Conservation (phyloP, 2,329 filamentous ascomycete genomes). For the Cercospora berteroae region DNA sequence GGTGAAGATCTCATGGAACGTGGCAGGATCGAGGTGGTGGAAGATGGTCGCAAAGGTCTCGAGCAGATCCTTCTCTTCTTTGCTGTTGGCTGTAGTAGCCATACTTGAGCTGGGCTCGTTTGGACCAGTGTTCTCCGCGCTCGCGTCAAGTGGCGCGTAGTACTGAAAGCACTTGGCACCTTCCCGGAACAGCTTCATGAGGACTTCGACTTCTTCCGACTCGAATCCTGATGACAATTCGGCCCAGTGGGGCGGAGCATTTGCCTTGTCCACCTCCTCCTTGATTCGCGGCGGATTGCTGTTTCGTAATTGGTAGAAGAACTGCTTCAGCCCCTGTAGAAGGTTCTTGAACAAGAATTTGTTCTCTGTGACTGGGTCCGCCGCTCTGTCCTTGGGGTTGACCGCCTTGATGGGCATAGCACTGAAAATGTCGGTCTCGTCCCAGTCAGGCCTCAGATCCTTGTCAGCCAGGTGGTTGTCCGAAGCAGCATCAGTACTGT, state of each 20-base stretch:
- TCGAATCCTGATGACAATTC: conserved; percentile 96
- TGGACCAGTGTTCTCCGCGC: conserved; percentile 68
- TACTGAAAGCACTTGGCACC: conserved; percentile 96
- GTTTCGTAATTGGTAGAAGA: conserved; percentile 88
- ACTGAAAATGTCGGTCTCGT: conserved; percentile 95
- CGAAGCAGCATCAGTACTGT: conserved; percentile 46
- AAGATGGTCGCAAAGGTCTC: conserved; percentile 98
- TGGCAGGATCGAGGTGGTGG: conserved; percentile 95
- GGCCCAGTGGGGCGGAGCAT: conserved; percentile 84
- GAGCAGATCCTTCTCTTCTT: conserved; percentile 94
- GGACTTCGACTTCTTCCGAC: conserved; percentile 92
- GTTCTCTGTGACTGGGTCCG: conserved; percentile 91
- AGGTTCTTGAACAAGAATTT: conserved; percentile 97
- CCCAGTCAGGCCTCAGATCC: conserved; percentile 83
- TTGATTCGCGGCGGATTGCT: conserved; percentile 68
- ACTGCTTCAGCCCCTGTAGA: conserved; percentile 91
- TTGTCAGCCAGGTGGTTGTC: conserved; percentile 85
- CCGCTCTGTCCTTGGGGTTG: conserved; percentile 82
- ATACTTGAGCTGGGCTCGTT: conserved; percentile 75
- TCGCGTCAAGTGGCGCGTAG: conserved; percentile 82
- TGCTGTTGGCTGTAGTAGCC: conserved; percentile 67
- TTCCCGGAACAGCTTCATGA: conserved; percentile 96
- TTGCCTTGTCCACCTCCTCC: conserved; percentile 67
- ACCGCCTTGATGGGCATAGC: conserved; percentile 95
- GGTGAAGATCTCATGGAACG: conserved; percentile 92